phyloP scores from a whole-genome alignment of 768 basidiomycete species.

The Phylloporus arenicola region DNA sequence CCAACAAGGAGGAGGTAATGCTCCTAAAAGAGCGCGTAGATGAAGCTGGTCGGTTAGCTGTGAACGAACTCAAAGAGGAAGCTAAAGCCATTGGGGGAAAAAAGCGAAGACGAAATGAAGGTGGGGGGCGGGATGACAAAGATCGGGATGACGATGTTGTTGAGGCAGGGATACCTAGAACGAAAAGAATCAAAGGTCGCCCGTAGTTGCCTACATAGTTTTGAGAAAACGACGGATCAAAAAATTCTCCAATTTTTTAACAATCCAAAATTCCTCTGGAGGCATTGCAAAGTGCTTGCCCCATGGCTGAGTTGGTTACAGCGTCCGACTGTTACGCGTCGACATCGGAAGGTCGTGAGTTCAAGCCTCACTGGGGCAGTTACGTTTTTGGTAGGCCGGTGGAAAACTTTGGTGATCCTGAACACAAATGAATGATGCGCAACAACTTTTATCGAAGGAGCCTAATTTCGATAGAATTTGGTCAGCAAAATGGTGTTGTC shows the following conservation, averaged over 20 bases:
- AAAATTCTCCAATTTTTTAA: neutral
- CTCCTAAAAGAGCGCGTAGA: slow-evolving; percentile 84
- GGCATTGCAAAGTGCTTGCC: slow-evolving; percentile 33
- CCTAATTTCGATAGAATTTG: too few species aligned
- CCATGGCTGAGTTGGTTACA: slow-evolving; percentile 76
- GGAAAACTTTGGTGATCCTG: neutral
- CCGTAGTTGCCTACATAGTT: slow-evolving; percentile 21
- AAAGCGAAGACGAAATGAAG: slow-evolving; percentile 45
- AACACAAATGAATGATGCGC: neutral
- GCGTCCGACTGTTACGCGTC: slow-evolving; percentile 65
- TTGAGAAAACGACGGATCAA: neutral
- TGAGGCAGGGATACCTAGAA: slow-evolving; percentile 80
- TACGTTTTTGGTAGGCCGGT: neutral
- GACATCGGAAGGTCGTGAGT: slow-evolving; percentile 63
- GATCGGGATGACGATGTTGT: slow-evolving; percentile 92
- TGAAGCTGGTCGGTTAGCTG: slow-evolving; percentile 76
- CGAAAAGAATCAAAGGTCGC: slow-evolving; percentile 51
- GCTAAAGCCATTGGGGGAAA: slow-evolving; percentile 46
- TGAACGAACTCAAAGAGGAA: slow-evolving; percentile 77
- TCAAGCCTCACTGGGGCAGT: slow-evolving; percentile 62
- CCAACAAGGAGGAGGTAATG: slow-evolving; percentile 84
- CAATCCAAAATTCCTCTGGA: neutral
- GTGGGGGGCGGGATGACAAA: slow-evolving; percentile 59
- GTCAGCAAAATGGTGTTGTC: too few species aligned
- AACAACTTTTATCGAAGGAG: too few species aligned